phyloP scores from a whole-genome alignment of 177 flowering plant genomes.

The Vitis hybrid region DNA sequence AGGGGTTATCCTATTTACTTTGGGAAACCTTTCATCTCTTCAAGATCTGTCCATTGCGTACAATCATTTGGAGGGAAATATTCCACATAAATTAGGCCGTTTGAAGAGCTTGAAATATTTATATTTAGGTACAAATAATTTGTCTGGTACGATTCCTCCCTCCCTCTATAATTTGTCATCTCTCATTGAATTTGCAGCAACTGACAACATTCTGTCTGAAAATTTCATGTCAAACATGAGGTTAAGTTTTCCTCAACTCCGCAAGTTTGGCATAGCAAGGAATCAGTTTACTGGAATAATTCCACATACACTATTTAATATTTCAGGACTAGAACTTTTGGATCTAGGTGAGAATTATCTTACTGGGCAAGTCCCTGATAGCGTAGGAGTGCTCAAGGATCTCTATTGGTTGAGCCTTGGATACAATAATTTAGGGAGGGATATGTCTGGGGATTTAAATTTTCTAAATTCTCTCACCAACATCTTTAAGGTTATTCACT shows the following conservation, averaged over 20 bases:
- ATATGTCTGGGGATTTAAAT: slow-evolving; percentile 17
- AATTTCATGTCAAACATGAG: slow-evolving; percentile 38
- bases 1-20: slow-evolving; percentile 30
- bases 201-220: slow-evolving; percentile 23
- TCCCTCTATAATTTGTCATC: slow-evolving; percentile 41
- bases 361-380: slow-evolving; percentile 27
- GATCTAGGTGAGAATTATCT: slow-evolving; percentile 27
- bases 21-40: slow-evolving; percentile 42
- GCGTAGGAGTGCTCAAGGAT: slow-evolving; percentile 20
- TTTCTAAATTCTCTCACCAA: slow-evolving; percentile 25
- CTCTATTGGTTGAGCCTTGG: slow-evolving; percentile 7
- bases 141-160: slow-evolving; percentile 45
- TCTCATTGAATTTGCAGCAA: slow-evolving; percentile 23
- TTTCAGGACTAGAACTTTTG: slow-evolving; percentile 21
- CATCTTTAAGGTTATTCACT: not conserved
- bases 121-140: slow-evolving; percentile 8
- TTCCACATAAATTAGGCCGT: slow-evolving; percentile 30
- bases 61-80: slow-evolving; percentile 36
- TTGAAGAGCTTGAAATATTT: slow-evolving; percentile 15
- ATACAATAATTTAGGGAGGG: slow-evolving; percentile 28
- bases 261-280: slow-evolving; percentile 7
- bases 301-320: slow-evolving; percentile 41
- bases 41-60: not conserved
- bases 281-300: slow-evolving; percentile 35
- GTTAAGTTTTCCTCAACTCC: slow-evolving; percentile 36